phyloP scores from a whole-genome alignment of 1,139 yeast genomes.

The Yamadazyma taylorii region DNA sequence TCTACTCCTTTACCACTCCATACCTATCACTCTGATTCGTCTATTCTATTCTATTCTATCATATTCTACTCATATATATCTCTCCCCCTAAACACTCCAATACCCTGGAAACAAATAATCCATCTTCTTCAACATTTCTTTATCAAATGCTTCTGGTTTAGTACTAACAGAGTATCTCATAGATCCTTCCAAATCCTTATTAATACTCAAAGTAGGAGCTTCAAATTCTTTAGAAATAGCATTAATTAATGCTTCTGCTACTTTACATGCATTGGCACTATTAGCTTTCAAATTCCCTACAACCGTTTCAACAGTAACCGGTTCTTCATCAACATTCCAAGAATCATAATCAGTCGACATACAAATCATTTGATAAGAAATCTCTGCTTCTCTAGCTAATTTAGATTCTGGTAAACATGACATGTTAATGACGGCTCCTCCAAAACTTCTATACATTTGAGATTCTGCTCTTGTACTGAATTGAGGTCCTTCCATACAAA shows the following conservation, averaged over 20 bases:
- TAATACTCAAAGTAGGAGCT: slow-evolving; percentile 53
- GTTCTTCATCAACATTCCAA: slow-evolving; percentile 93
- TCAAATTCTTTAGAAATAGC: slow-evolving; percentile 62
- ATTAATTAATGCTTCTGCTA: slow-evolving; percentile 70
- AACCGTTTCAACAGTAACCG: slow-evolving; percentile 95
- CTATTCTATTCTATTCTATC: too few relatives aligned
- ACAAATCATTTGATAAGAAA: slow-evolving; percentile 95
- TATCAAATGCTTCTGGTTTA: slow-evolving; percentile 69
- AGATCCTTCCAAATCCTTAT: slow-evolving; percentile 68
- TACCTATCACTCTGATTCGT: too few relatives aligned
- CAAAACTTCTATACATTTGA: slow-evolving; percentile 80
- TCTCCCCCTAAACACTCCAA: slow-evolving; percentile 24
- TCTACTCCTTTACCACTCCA: too few relatives aligned
- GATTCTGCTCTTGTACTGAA: slow-evolving; percentile 98
- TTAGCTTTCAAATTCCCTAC: slow-evolving; percentile 89
- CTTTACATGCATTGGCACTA: slow-evolving; percentile 76
- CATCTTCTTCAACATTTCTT: slow-evolving; percentile 73
- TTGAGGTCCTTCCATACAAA: slow-evolving; percentile 99
- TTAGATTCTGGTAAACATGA: slow-evolving; percentile 94
- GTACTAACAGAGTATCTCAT: slow-evolving; percentile 86
- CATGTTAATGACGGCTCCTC: slow-evolving; percentile 96
- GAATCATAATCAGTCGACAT: slow-evolving; percentile 99
- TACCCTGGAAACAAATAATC: slow-evolving; percentile 91
- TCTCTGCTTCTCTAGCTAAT: slow-evolving; percentile 95
- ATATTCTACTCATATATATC: too few relatives aligned